phyloP scores from a whole-genome alignment of 805 yeast genomes.

The Ogataea polymorpha region DNA sequence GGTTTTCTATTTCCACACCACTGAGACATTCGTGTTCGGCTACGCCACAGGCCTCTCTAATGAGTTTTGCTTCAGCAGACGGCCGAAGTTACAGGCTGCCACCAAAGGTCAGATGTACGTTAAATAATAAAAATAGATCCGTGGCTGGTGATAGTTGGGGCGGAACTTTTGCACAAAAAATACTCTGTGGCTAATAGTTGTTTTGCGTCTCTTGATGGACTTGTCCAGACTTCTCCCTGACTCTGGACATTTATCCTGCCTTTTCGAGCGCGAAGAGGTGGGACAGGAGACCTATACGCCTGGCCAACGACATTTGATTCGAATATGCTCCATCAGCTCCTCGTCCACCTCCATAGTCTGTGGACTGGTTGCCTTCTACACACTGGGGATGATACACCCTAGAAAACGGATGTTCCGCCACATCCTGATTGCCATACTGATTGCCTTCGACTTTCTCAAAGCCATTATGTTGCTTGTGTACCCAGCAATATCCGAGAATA shows the following conservation, averaged over 20 bases:
- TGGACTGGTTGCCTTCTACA: slow-evolving; percentile 61
- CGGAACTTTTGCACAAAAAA: not conserved
- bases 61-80: slow-evolving; percentile 11
- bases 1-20: slow-evolving; percentile 27
- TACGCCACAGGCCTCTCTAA: slow-evolving; percentile 3
- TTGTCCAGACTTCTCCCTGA: not conserved
- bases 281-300: slow-evolving; percentile 1
- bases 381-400: slow-evolving; percentile 61
- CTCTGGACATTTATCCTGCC: not conserved
- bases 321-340: slow-evolving; percentile 46
- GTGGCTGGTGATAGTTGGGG: not conserved
- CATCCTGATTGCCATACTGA: slow-evolving; percentile 61
- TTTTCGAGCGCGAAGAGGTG: slow-evolving; percentile 4
- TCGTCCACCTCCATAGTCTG: slow-evolving; percentile 47
- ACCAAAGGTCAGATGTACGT: slow-evolving; percentile 8
- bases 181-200: slow-evolving; percentile 2
- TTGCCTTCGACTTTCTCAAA: slow-evolving; percentile 73
- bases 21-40: slow-evolving; percentile 26
- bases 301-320: slow-evolving; percentile 22
- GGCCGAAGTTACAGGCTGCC: slow-evolving; percentile 9
- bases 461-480: slow-evolving; percentile 65
- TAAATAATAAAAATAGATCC: not conserved
- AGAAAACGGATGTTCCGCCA: slow-evolving; percentile 63
- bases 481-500: slow-evolving; percentile 38
- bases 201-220: not conserved